These are phyloP conservation scores for Phytophthora ohioensis DNA, from an alignment of 352 stramenopile genomes.

Conservation along the genomic window DNA sequence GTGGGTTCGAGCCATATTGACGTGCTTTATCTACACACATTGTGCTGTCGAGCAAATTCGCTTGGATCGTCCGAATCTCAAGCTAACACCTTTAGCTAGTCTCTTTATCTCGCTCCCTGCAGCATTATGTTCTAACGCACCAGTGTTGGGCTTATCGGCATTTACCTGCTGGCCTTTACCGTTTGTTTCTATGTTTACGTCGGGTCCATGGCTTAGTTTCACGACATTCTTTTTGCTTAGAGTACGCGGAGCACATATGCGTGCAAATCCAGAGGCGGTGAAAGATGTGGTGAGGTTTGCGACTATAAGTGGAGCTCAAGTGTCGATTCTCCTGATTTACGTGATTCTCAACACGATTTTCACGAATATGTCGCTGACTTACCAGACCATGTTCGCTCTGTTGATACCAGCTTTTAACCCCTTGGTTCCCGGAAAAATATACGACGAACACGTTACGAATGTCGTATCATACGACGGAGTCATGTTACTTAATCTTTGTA, in stretches of 20 bases:
- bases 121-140: conserved; percentile 9
- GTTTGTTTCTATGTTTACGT: conserved; percentile 19
- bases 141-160: conserved; percentile 7
- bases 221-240: conserved; percentile 20
- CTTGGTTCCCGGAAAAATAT: too few relatives aligned
- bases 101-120: conserved; percentile 26
- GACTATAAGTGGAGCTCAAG: conserved; percentile 18
- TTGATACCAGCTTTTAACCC: conserved; percentile 37
- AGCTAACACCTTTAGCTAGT: conserved; percentile 1
- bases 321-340: conserved; percentile 21
- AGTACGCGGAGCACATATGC: conserved; percentile 24
- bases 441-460: too few relatives aligned
- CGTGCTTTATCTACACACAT: conserved; percentile 34
- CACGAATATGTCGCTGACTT: conserved; percentile 9
- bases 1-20: conserved; percentile 21
- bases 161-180: conserved; percentile 29
- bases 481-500: too few relatives aligned
- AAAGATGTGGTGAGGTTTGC: conserved; percentile 30
- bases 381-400: conserved; percentile 47
- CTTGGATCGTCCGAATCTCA: conserved; percentile 31
- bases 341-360: conserved; percentile 20
- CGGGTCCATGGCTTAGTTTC: conserved; percentile 28
- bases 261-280: conserved; percentile 19
- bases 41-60: conserved; percentile 32
- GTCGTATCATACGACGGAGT: too few relatives aligned